Base-by-base conservation (phyloP, 352 stramenopile genomes). In the Phytophthora capsici region DNA sequence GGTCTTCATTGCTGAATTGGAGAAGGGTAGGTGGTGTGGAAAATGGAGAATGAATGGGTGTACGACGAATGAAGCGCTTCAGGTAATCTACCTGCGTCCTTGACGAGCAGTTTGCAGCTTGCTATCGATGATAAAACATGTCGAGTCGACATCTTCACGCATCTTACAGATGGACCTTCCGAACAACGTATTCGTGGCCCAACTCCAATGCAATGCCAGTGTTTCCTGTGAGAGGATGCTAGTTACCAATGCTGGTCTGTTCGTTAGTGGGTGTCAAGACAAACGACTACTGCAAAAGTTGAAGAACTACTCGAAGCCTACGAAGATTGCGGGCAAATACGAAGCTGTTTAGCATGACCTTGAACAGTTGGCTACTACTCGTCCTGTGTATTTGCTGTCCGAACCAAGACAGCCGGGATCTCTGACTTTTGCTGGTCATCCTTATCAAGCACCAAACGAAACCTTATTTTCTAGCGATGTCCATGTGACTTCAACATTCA, bases 31-130 rank as follows among this genome's bases (percentile, higher is more conserved):
- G 13, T 44, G 17, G n/a, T 52, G 25, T 19, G 30, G 28, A 60
- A 61, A 65, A 51, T 36, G 57, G 14, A 38, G 47, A 65, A 45
- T 65, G 47, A 59, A 13, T 25, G 17, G 34, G n/a, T 47, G 2
- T 14, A 6, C 19, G 34, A 57, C 44, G 40, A 52, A 12, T 6
- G n/a, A 55, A 41, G 19, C 12, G 14, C 36, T 12, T 1, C 36
- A 22, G 7, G 25, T 17, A 22, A 14, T 10, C n/a, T 20, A 6
- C 22, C 8, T 7, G 38, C 38, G 17, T 45, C 38, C 3, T 25
- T 14, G 2, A 26, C n/a, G 17, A 7, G 6, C 44, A 34, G 7
- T n/a, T 52, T 6, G 44, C 23, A 12, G 14, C 22, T 50, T 22
- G 44, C 20, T 50, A 12, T 34, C 28, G 28, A 34, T 3, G 14